phyloP scores from a whole-genome alignment of 805 yeast species.

The Candida schatavii region DNA sequence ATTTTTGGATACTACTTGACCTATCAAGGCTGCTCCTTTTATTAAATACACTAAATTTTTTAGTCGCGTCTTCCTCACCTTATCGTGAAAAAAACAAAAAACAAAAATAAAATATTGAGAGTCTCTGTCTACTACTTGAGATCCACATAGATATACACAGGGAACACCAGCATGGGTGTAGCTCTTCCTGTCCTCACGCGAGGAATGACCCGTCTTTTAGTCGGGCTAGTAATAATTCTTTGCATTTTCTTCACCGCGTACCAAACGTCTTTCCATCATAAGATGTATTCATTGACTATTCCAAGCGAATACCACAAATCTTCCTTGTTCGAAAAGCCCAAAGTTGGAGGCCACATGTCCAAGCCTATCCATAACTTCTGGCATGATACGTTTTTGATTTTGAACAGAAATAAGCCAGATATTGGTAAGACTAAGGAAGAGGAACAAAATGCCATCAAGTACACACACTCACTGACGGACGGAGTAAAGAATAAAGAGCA shows the following conservation, averaged over 20 bases:
- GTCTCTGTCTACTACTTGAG: too few species aligned
- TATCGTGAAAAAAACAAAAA: too few species aligned
- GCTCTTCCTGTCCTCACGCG: background rate
- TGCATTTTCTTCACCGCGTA: background rate
- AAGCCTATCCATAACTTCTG: constrained; percentile 22
- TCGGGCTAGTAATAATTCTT: background rate
- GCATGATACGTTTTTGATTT: constrained; percentile 22
- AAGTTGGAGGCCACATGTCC: background rate
- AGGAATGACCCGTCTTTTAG: background rate
- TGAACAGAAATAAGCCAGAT: constrained; percentile 17
- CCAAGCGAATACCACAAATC: background rate
- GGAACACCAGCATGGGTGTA: background rate
- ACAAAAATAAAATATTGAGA: too few species aligned
- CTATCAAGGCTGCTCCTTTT: too few species aligned
- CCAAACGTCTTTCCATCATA: background rate
- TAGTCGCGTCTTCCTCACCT: too few species aligned
- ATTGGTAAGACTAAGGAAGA: constrained; percentile 12
- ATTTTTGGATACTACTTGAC: too few species aligned
- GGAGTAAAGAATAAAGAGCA: constrained; percentile 21
- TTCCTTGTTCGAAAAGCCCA: background rate
- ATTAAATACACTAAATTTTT: too few species aligned
- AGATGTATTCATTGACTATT: background rate
- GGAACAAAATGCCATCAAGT: constrained; percentile 17
- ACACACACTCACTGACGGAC: constrained; percentile 15
- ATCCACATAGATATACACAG: too few species aligned